Base-by-base conservation (phyloP, 495 filamentous ascomycete genomes). In the Cudoniella acicularis region DNA sequence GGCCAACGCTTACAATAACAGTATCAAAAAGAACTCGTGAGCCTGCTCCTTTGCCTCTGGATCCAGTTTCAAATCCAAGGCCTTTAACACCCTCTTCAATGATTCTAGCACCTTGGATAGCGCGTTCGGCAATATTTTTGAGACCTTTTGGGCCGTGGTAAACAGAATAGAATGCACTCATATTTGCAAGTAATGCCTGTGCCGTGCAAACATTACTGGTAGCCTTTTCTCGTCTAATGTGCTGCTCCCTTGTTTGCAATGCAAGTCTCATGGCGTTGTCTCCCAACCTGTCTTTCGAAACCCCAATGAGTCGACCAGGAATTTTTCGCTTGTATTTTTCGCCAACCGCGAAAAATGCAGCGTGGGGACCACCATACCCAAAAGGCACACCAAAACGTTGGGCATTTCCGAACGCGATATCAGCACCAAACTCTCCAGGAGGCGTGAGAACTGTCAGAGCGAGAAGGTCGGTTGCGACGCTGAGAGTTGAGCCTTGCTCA, bases 121-220 rank as follows among this genome's bases (percentile, higher is more conserved):
- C 81, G 54, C 86, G 81, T 67, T 93, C 83, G 10, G 94, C 94
- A 65, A 98, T 98, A 17, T 81, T 81, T 74, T 85, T 90, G 49
- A 98, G 77, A 13, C 95, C 95, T 30, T 82, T 65, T 1, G 94
- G 94, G 1, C 94, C 94, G 69, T 98, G 94, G 70, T 98, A 98
- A 40, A 98, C 83, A n/a, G 92, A 94, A 72, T 97, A 98, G 75
- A 98, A 89, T 51, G 94, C 91, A 64, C 85, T 95, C 90, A 98
- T 97, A 72, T 98, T 98, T 18, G 94, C 94, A 27, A 98, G 80
- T 17, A 98, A 72, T 9, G 94, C 94, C 70, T 98, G 94, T 6
- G 94, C 94, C 20, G 94, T 98, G 74, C 94, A 98, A 58, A 98
- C 96, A 72, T 98, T 98, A 78, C 92, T 96, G 4, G 94, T 98